phyloP scores from a whole-genome alignment of 768 basidiomycete species.

The Boletellus ananiceps region DNA sequence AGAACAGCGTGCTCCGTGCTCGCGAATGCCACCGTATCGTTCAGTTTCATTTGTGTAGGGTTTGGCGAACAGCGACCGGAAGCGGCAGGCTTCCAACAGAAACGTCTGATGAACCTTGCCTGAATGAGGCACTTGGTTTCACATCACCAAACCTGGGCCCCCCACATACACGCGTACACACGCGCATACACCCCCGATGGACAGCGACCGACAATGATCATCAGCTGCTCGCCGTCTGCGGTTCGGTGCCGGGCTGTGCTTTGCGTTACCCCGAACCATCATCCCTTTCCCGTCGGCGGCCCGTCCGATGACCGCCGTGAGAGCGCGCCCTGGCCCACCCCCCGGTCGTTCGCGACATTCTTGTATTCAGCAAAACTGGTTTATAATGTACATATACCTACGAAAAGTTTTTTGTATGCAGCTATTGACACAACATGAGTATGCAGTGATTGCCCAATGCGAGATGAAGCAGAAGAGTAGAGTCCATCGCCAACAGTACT shows the following conservation, averaged over 20 bases:
- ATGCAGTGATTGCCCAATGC: constrained; percentile 27
- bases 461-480: constrained; percentile 24
- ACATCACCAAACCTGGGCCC: constrained; percentile 17
- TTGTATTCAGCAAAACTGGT: constrained; percentile 29
- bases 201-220: too few relatives aligned
- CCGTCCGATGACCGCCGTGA: too few relatives aligned
- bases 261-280: too few relatives aligned
- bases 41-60: too few relatives aligned
- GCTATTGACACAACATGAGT: constrained; percentile 36
- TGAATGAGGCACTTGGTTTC: constrained; percentile 20
- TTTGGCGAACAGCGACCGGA: too few relatives aligned
- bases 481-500: constrained; percentile 16
- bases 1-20: too few relatives aligned
- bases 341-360: neutral
- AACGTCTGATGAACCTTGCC: constrained; percentile 23
- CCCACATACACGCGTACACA: too few relatives aligned
- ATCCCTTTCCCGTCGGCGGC: too few relatives aligned
- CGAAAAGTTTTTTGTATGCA: constrained; percentile 28
- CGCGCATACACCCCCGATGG: too few relatives aligned
- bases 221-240: too few relatives aligned
- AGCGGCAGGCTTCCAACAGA: constrained; percentile 27
- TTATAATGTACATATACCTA: constrained; percentile 35
- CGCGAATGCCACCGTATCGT: too few relatives aligned
- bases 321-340: too few relatives aligned
- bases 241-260: constrained; percentile 12